Conservation (phyloP, 352 stramenopile species). For the Phytophthora litchii region DNA sequence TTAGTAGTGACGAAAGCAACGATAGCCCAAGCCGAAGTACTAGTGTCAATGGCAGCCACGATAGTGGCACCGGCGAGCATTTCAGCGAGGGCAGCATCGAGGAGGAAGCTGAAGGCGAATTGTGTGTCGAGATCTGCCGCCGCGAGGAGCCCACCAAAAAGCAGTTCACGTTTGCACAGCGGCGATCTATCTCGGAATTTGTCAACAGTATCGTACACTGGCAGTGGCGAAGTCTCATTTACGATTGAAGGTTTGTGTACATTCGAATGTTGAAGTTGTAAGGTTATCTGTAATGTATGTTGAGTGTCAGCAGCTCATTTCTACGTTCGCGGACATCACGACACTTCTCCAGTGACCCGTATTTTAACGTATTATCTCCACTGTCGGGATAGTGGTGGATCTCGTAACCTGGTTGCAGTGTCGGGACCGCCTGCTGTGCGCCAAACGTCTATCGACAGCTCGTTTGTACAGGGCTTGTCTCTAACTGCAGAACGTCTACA, state of each 20-base stretch:
- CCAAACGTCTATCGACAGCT: constrained; percentile 14
- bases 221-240: constrained; percentile 87
- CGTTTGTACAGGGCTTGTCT: constrained; percentile 11
- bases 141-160: constrained; percentile 82
- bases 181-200: constrained; percentile 84
- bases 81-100: constrained; percentile 44
- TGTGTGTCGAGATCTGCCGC: constrained; percentile 85
- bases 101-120: constrained; percentile 16
- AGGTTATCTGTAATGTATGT: constrained; percentile 12
- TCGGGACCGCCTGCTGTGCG: background rate
- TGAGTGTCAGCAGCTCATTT: constrained; percentile 1
- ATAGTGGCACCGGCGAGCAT: constrained; percentile 22
- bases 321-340: background rate
- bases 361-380: background rate
- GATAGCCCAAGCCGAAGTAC: constrained; percentile 25
- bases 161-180: constrained; percentile 82
- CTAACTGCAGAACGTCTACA: constrained; percentile 23
- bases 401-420: background rate
- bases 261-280: constrained; percentile 34
- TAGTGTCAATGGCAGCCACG: constrained; percentile 25
- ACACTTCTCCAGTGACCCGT: background rate
- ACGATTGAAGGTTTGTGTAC: constrained; percentile 61
- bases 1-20: constrained; percentile 28
- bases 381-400: background rate
- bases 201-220: constrained; percentile 90